Conservation (phyloP, 768 basidiomycete genomes). For the Leccinum uliginosum region DNA sequence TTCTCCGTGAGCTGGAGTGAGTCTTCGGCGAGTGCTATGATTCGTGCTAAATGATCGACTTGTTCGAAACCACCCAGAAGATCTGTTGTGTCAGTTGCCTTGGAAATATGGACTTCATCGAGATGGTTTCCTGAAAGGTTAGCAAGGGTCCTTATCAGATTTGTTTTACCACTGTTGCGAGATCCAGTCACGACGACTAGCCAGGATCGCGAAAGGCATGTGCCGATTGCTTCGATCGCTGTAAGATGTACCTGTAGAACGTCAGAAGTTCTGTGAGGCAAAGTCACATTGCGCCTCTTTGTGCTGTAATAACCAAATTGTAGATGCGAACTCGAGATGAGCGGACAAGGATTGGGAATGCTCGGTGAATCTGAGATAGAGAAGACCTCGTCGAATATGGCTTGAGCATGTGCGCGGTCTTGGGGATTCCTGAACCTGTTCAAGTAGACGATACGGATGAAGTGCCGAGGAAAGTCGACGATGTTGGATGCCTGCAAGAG, state of each 20-base stretch:
- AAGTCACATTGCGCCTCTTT: conserved; percentile 29
- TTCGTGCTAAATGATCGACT: conserved; percentile 51
- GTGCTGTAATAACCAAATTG: conserved; percentile 64
- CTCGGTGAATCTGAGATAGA: conserved; percentile 30
- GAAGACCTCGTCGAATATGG: conserved; percentile 55
- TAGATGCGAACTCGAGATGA: conserved; percentile 41
- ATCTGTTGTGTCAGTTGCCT: conserved; percentile 88
- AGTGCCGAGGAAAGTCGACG: conserved; percentile 50
- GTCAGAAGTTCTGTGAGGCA: conserved; percentile 40
- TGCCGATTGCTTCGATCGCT: conserved; percentile 69
- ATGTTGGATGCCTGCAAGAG: conserved; percentile 38
- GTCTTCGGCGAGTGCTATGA: conserved; percentile 36
- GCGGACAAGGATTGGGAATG: conserved; percentile 34
- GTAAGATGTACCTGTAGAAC: conserved; percentile 61
- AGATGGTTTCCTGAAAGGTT: conserved; percentile 63
- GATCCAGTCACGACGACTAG: conserved; percentile 84
- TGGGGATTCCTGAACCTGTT: conserved; percentile 75
- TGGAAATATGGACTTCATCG: conserved; percentile 74
- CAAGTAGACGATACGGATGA: conserved; percentile 72
- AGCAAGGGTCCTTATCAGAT: conserved; percentile 66
- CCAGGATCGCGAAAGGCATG: conserved; percentile 74
- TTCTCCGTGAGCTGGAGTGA: conserved; percentile 37
- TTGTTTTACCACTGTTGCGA: conserved; percentile 74
- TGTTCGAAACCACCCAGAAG: conserved; percentile 96
- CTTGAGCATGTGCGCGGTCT: conserved; percentile 55